phyloP scores from a whole-genome alignment of 495 filamentous ascomycete genomes.

The Penicillium robsamsonii region DNA sequence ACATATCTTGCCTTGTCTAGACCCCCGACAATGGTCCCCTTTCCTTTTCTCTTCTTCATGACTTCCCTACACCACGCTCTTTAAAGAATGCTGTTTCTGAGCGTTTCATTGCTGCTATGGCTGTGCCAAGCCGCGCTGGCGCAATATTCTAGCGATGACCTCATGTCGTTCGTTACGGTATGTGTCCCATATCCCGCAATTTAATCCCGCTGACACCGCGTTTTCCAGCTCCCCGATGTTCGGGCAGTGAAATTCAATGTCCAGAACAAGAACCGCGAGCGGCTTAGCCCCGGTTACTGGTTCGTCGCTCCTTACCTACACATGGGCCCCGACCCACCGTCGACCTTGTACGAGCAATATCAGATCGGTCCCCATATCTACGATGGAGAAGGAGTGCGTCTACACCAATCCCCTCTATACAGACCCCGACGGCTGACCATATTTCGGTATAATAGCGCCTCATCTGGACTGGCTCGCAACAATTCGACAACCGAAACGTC shows the following conservation, averaged over 20 bases:
- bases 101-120: constrained; percentile 11
- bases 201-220: constrained; percentile 5
- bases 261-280: constrained; percentile 27
- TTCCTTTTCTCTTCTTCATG: not conserved
- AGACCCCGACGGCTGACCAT: constrained; percentile 6
- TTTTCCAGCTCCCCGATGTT: constrained; percentile 28
- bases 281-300: constrained; percentile 35
- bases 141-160: constrained; percentile 13
- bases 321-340: constrained; percentile 24
- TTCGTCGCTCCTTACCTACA: constrained; percentile 36
- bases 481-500: constrained; percentile 34
- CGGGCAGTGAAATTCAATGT: constrained; percentile 34
- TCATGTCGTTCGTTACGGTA: constrained; percentile 14
- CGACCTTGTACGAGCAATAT: constrained; percentile 30
- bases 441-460: constrained; percentile 26
- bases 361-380: constrained; percentile 43
- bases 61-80: constrained; percentile 1
- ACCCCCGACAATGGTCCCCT: not conserved
- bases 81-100: constrained; percentile 6
- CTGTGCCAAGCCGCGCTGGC: constrained; percentile 11
- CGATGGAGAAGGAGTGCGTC: constrained; percentile 37
- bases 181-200: not conserved
- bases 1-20: constrained; percentile 4
- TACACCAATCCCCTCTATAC: not conserved
- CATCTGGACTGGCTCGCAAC: constrained; percentile 32